Percentiles rank a stretch among this genome's conserved stretches.
These are phyloP conservation scores for Bruguiera hainesii DNA, from an alignment of 441 rosid species.

Conservation along the genomic window DNA sequence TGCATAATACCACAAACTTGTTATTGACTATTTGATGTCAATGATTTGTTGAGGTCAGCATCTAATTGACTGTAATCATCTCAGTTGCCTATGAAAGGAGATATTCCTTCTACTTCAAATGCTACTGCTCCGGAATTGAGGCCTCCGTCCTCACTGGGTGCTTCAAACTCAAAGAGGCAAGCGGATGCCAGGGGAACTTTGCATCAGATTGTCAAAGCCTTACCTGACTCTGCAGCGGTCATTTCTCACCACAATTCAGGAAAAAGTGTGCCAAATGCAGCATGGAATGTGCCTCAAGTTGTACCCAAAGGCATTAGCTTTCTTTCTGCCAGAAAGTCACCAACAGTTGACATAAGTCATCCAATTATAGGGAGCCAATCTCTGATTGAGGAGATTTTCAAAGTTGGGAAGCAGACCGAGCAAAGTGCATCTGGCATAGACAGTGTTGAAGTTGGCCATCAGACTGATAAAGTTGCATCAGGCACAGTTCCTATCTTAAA, in stretches of 20 bases:
- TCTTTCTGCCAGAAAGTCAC: slow-evolving; percentile 35
- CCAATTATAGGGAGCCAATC: slow-evolving; percentile 31
- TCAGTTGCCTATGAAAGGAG: slow-evolving; percentile 37
- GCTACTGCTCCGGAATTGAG: slow-evolving; percentile 23
- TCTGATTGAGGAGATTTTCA: slow-evolving; percentile 31
- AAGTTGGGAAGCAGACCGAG: slow-evolving; percentile 26
- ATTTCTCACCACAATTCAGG: slow-evolving; percentile 34
- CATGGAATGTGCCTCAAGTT: slow-evolving; percentile 26
- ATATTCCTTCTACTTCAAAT: slow-evolving; percentile 28
- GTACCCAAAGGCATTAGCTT: slow-evolving; percentile 48
- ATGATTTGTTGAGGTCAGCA: not conserved
- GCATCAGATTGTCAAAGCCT: slow-evolving; percentile 23
- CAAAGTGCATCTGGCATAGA: slow-evolving; percentile 30
- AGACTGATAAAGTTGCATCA: slow-evolving; percentile 33
- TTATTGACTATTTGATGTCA: not conserved
- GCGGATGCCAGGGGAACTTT: slow-evolving; percentile 24
- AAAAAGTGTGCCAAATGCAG: slow-evolving; percentile 35
- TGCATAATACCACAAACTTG: not conserved
- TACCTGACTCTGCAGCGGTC: slow-evolving; percentile 17
- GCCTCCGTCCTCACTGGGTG: slow-evolving; percentile 18
- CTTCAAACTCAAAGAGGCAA: slow-evolving; percentile 31
- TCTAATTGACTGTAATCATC: slow-evolving; percentile 19
- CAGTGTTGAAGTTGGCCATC: slow-evolving; percentile 27
- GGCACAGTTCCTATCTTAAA: slow-evolving; percentile 23
- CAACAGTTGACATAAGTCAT: slow-evolving; percentile 30